Percentiles rank a stretch among this genome's conserved stretches.
These are phyloP conservation scores for Venturia pyrina DNA, from an alignment of 2,329 filamentous ascomycete genomes.

Conservation along the genomic window DNA sequence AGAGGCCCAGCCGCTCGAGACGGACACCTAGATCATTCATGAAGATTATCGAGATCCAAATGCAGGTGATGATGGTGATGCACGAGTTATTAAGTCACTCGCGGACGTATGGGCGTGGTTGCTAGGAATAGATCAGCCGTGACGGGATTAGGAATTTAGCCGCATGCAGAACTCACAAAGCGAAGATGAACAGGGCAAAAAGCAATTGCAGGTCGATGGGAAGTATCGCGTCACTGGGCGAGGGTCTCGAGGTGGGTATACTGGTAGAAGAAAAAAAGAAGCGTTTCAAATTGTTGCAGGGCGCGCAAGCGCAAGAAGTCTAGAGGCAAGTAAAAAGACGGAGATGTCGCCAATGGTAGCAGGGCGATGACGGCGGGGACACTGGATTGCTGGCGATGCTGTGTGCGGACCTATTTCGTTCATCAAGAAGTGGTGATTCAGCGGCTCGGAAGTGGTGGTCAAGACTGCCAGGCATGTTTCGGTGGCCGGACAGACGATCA, in stretches of 20 bases:
- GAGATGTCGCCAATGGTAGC: neutral
- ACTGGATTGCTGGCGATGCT: neutral
- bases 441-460: neutral
- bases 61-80: neutral
- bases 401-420: neutral
- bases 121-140: neutral
- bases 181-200: neutral
- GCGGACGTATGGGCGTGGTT: neutral
- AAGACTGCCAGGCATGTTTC: neutral
- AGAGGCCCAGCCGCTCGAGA: slow-evolving; percentile 66
- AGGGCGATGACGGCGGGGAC: neutral
- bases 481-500: neutral
- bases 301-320: slow-evolving; percentile 27
- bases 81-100: neutral
- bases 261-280: neutral
- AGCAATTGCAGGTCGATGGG: neutral
- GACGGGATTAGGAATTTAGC: neutral
- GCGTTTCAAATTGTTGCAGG: slow-evolving; percentile 27
- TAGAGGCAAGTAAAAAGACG: slow-evolving; percentile 15
- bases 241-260: neutral
- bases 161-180: neutral
- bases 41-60: slow-evolving; percentile 18
- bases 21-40: slow-evolving; percentile 58
- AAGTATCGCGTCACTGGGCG: slow-evolving; percentile 11
- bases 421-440: neutral